Conservation (phyloP, 805 yeast species). For the Monosporozyma yasuniensis region DNA sequence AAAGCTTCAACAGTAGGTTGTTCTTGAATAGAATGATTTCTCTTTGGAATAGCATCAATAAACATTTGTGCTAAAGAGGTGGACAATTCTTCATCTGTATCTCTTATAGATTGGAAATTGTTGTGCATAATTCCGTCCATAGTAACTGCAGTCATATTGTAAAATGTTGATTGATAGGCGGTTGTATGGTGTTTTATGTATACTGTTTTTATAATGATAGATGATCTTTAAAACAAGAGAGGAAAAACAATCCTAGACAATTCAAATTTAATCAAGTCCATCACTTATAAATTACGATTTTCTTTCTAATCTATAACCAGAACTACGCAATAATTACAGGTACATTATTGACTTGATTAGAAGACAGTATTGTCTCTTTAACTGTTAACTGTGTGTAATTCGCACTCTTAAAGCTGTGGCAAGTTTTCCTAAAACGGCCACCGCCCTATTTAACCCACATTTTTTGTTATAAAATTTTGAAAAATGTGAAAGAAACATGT, state of each 20-base stretch:
- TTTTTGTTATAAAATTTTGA: neutral
- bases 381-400: neutral
- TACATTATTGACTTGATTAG: too few relatives aligned
- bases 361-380: too few relatives aligned
- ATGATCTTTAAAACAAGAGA: neutral
- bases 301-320: too few relatives aligned
- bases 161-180: too few relatives aligned
- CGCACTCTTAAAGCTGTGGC: neutral
- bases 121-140: neutral
- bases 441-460: neutral
- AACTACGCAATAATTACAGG: too few relatives aligned
- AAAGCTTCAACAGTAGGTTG: neutral
- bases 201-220: too few relatives aligned
- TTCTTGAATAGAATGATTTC: neutral
- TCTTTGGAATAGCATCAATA: neutral
- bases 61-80: neutral
- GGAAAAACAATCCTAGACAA: too few relatives aligned
- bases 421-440: neutral
- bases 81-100: neutral
- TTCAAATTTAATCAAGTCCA: too few relatives aligned
- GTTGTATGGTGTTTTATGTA: too few relatives aligned
- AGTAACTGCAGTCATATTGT: neutral
- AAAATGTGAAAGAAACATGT: neutral
- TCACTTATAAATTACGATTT: too few relatives aligned
- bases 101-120: neutral